Evolutionary conservation across 345 rosid species (phyloP), one percentile per base, ranked within the genome.

Genomic region (Diplotaxis tenuifolia): DNA sequence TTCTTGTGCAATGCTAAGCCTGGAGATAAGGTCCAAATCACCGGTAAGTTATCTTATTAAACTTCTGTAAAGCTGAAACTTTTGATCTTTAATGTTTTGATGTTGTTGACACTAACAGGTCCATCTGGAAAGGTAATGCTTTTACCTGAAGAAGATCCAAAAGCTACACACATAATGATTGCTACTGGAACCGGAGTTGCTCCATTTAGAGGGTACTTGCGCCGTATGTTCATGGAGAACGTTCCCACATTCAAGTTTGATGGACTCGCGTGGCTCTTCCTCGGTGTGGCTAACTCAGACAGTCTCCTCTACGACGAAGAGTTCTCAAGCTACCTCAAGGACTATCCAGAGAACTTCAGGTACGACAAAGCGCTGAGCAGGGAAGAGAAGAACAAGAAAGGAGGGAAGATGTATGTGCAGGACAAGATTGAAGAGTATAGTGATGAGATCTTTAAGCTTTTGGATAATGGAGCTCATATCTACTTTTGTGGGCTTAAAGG

Each of bases 331-430:
- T 95, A 95, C 74, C 94, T 88, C 42, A 68, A 74, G 65, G 92
- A 92, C 75, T 73, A 87, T 74, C 97, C 99, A 0, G 89, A 84
- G 57, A 73, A 95, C 22, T 95, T 95, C 85, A 88, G 89, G 64
- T 95, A 88, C 0, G 94, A 95, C 79, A 86, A 78, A 61, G 99
- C 96, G 1, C 84, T 95, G 25, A 95, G 99, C 70, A 87, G 99
- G 77, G 96, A 92, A 81, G 86, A 90, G 29, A 87, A 88, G 84
- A 95, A 92, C 85, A 92, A 84, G 84, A 86, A 58, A 50, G 99
- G 99, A n/a, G 96, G 99, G 29, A 95, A 95, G 77, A 87, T 95
- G 97, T 95, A 95, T 21, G 99, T 95, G 31, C 99, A 95, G 80
- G 98, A 95, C 65, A 95, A 95, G 85, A 95, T 95, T 1, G 96